Evolutionary conservation across 345 rosid species (phyloP).

Genomic region (Draba incana): DNA sequence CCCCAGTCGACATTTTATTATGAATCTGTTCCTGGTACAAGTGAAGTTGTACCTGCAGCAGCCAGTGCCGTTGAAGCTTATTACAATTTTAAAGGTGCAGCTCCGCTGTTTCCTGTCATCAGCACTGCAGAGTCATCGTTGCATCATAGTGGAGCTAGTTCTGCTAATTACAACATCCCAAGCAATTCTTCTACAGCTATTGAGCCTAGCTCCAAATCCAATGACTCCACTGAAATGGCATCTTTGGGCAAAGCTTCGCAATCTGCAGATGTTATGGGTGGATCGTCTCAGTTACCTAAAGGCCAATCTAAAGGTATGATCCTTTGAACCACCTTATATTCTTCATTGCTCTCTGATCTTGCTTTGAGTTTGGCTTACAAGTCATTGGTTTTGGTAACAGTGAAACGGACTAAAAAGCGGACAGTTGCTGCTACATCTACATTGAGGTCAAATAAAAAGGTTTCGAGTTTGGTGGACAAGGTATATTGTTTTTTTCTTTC

Average conservation of each 20-base stretch:
- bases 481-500: conserved; percentile 41
- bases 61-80: conserved; percentile 59
- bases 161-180: conserved; percentile 42
- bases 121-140: conserved; percentile 49
- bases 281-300: conserved; percentile 50
- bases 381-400: conserved; percentile 46
- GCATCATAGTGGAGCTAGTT: conserved; percentile 46
- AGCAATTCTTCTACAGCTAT: conserved; percentile 38
- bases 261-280: conserved; percentile 39
- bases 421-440: conserved; percentile 70
- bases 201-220: conserved; percentile 40
- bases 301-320: conserved; percentile 75
- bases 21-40: conserved; percentile 56
- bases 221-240: conserved; percentile 40
- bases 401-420: conserved; percentile 71
- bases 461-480: conserved; percentile 95
- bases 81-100: conserved; percentile 57
- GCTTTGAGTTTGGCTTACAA: conserved; percentile 17
- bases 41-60: conserved; percentile 56
- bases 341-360: conserved; percentile 5
- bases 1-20: conserved; percentile 64
- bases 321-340: conserved; percentile 3
- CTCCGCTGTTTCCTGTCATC: conserved; percentile 51
- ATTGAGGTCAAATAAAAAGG: conserved; percentile 90
- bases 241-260: conserved; percentile 46